Base-by-base conservation (phyloP, 129 eudicot species). In the Lactuca sativa region DNA sequence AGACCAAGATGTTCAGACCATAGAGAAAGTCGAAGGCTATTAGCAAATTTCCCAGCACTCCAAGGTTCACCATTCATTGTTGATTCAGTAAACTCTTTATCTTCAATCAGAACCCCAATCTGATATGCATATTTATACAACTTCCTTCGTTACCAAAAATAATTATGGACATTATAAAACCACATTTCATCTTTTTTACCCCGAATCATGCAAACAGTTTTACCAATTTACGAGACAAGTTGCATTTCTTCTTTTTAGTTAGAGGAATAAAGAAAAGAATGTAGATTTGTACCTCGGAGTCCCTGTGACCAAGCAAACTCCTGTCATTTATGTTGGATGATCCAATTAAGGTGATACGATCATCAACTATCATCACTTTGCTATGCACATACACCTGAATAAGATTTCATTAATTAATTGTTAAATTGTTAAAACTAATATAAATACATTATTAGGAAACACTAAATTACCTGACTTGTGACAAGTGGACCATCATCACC, bases 1-100 rank as follows among this genome's bases (percentile, higher is more conserved):
- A 93, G 87, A 75, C 99, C 99, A 57, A 93, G 95, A 82, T 93
- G 99, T 84, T 93, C 99, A 16, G 88, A 79, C 99, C 97, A 93
- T 43, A 93, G 70, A 18, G 92, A 81, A 80, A 80, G 82, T 53
- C 99, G 84, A 66, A 93, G 97, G 40, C 77, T 85, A 25, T 55
- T 74, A 52, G 97, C 54, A 48, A 93, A 93, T 74, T 87, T 93
- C 59, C 97, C 97, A 36, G 95, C 97, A 70, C 73, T 85, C 97
- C 99, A 90, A 62, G 89, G 66, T 52, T 87, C 73, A 60, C 92
- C 99, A 77, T 90, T 82, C 97, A 93, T 90, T 32, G 83, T 79
- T 73, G 99, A 90, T 41, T 90, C 95, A 57, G 62, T 76, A 75
- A 82, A 89, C 17, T 85, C 96, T 83, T 79, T 87, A 78, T 93